Base-by-base conservation (phyloP, 2,329 filamentous ascomycete species). In the Colletotrichum zoysiae region DNA sequence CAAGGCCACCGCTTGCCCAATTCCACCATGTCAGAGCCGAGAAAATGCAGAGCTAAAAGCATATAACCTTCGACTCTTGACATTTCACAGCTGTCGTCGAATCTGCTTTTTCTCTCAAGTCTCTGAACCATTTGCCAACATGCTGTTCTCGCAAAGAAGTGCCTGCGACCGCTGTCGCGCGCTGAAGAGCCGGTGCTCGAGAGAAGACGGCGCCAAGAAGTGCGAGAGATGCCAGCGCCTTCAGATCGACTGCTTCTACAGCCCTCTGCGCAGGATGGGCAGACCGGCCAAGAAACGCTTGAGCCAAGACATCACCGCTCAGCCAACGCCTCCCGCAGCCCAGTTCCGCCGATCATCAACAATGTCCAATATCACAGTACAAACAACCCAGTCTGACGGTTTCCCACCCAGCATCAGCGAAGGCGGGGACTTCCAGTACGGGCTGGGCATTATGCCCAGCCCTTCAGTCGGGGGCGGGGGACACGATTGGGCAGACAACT, bases 141-240 rank as follows among this genome's bases (percentile, higher is more conserved):
- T 72, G 70, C 9, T 72, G 33, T 72, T 72, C 70, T 72, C 70
- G 35, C 70, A 72, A 51, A 65, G 70, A 70, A 72, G 70, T 51
- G 70, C 70, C n/a, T 72, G 70, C 59, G 70, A 72, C 40, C 70
- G 70, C 56, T 72, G 70, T 60, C 70, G 70, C n/a, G 70, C 70
- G 30, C 66, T 72, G 9, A 72, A 72, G 55, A 72, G 70, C 66
- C 59, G 70, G 5, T 72, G 70, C 48, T 72, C 70, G 5, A 55
- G 70, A 56, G 70, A 65, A 23, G 23, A 60, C 40, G 70, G 70
- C 33, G 48, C 65, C 14, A 55, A 66, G 9, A 72, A 72, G 40
- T 72, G 70, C 59, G 70, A 72, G 23, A 72, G 70, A 44, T 72
- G 70, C 30, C 70, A 72, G 30, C 65, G 70, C 14, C 70, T 72